Conservation (phyloP, 441 rosid species). For the Pelargonium cotyledonis region DNA sequence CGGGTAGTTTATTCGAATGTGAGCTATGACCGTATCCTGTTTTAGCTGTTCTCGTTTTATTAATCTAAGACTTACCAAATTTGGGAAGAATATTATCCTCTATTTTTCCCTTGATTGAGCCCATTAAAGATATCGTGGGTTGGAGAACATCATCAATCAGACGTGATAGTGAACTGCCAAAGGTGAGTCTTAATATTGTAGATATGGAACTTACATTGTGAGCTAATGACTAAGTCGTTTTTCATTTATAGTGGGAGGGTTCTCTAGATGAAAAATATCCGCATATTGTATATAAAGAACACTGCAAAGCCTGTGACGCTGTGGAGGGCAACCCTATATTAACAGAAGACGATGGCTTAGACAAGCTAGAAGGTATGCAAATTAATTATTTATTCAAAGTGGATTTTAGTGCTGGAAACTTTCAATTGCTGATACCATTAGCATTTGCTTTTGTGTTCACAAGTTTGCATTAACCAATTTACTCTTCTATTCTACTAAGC, state of each 20-base stretch:
- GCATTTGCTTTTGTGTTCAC: neutral
- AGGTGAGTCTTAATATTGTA: slow-evolving; percentile 39
- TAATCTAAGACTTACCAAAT: slow-evolving; percentile 4
- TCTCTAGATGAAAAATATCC: slow-evolving; percentile 66
- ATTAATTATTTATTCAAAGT: neutral
- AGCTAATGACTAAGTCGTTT: slow-evolving; percentile 8
- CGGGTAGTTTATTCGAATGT: slow-evolving; percentile 87
- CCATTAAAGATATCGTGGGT: slow-evolving; percentile 71
- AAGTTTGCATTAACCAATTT: too few species aligned
- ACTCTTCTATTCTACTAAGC: too few species aligned
- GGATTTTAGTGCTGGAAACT: neutral
- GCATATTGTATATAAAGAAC: slow-evolving; percentile 83
- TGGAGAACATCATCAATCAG: slow-evolving; percentile 97
- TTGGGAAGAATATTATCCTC: slow-evolving; percentile 11
- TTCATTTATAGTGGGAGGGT: slow-evolving; percentile 55
- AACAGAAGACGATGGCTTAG: slow-evolving; percentile 35
- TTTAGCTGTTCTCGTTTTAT: slow-evolving; percentile 5
- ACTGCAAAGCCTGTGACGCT: slow-evolving; percentile 58
- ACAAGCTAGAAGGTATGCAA: slow-evolving; percentile 71
- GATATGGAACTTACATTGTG: neutral
- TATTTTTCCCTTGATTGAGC: slow-evolving; percentile 36
- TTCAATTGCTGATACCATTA: neutral
- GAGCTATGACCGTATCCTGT: slow-evolving; percentile 85
- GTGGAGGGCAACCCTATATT: slow-evolving; percentile 31
- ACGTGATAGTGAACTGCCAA: slow-evolving; percentile 73